Base-by-base conservation (phyloP, 2,329 filamentous ascomycete genomes). In the Aureobasidium musti region DNA sequence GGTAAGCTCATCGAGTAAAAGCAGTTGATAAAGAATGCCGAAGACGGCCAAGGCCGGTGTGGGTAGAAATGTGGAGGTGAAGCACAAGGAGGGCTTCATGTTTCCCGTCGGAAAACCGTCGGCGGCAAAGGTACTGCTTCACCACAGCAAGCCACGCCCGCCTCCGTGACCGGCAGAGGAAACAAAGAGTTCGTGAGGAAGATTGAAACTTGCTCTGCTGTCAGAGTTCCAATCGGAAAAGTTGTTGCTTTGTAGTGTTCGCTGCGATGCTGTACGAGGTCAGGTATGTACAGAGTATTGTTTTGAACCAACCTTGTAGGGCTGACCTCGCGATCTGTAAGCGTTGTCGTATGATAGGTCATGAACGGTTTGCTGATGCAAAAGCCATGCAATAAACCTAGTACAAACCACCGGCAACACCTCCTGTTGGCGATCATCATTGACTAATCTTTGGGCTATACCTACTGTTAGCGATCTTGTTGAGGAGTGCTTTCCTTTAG, bases 1-100 rank as follows among this genome's bases (percentile, higher is more conserved):
- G 19, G 59, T 63, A 63, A 63, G 43, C 45, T n/a, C 45, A 50
- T 63, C 59, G 59, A 63, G 59, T 63, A 50, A 63, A n/a, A 47
- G 19, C 33, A 39, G 54, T 43, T 47, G 56, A 60, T 45, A 60
- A 47, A 13, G 41, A 28, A 14, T 35, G 19, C 39, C 54, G 37
- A 28, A 19, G 33, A 45, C 57, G 57, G 57, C 19, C 21, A 63
- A 41, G 43, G 30, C 13, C 13, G 28, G 11, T n/a, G 19, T 26
- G 45, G 23, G 19, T 1, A 14, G 28, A 52, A 61, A 39, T 41
- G 43, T 63, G 59, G 59, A 63, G 59, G 41, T 45, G 21, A 26
- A 23, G 33, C 33, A 35, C 33, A 35, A 10, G 23, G 10, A 47
- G 23, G 28, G 17, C 21, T 19, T 30, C 28, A 0, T 14, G 59